Evolutionary conservation across 106 monocot genomes (phyloP), one percentile per base, ranked within the genome.

Genomic region (Posidonia australis): DNA sequence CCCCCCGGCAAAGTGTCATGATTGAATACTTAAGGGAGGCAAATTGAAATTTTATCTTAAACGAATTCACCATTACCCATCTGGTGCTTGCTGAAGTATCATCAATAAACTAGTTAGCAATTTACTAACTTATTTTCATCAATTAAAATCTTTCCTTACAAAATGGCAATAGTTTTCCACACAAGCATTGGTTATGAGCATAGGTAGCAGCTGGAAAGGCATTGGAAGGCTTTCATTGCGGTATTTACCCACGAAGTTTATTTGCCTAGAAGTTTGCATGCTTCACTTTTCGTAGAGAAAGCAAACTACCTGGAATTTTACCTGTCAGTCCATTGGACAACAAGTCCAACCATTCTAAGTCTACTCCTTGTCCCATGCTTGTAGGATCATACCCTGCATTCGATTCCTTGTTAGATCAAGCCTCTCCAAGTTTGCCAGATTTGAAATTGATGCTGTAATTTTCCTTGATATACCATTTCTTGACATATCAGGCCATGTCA

Each of bases 231-330:
- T 77, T 86, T 13, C 45, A 58, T 51, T 89, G 86, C 14, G 93
- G 93, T 62, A 93, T 84, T 68, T 73, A 49, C 11, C 89, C 93
- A 64, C 93, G 89, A 9, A 93, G 70, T 19, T 27, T 77, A 53
- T 89, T 89, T 10, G 46, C 62, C 51, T 83, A 81, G 72, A 93
- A 86, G 62, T 62, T 88, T 53, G 68, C 93, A 74, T 93, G 93
- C 68, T 53, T 67, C 14, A 93, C 47, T 10, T 32, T 67, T 18
- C 23, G 44, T 11, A 93, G 46, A 21, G 44, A 22, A 26, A 70
- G 70, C 64, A 94, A 74, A 52, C 59, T 80, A 12, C 66, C 70
- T 11, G 93, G 93, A 27, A 94, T 86, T 28, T 56, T 82, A 5
- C 89, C 86, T 17, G 59, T 76, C 10, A 93, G 43, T 21, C 36